Percentiles rank a stretch among this genome's conserved stretches.
These are phyloP conservation scores for Plenodomus tracheiphilus DNA, from an alignment of 2,329 filamentous ascomycete genomes.

Conservation along the genomic window DNA sequence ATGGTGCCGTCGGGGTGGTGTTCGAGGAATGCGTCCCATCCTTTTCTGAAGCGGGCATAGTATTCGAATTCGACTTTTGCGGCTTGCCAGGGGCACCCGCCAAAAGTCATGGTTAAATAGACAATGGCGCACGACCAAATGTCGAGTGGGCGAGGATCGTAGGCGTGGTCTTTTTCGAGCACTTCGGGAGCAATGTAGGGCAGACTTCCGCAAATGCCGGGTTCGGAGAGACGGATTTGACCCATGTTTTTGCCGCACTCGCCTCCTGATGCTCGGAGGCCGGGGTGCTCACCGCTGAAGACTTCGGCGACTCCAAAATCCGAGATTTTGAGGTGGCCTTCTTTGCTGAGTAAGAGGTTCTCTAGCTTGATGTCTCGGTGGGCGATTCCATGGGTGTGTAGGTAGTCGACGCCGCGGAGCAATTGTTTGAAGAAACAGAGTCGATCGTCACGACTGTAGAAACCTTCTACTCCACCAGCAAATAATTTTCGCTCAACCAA, in stretches of 20 bases:
- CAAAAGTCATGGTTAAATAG: slow-evolving; percentile 75
- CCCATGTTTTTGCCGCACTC: slow-evolving; percentile 75
- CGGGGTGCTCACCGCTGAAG: slow-evolving; percentile 80
- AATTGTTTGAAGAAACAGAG: slow-evolving; percentile 90
- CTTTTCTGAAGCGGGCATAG: slow-evolving; percentile 67
- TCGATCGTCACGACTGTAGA: slow-evolving; percentile 68
- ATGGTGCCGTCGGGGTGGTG: slow-evolving; percentile 57
- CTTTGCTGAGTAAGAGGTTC: slow-evolving; percentile 76
- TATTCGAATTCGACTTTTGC: slow-evolving; percentile 60
- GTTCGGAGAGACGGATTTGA: slow-evolving; percentile 70
- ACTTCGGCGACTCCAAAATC: slow-evolving; percentile 91
- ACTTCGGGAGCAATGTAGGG: slow-evolving; percentile 91
- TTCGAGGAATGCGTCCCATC: slow-evolving; percentile 70
- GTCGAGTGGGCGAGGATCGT: slow-evolving; percentile 79
- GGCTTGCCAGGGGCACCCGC: slow-evolving; percentile 73
- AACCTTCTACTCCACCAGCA: slow-evolving; percentile 56
- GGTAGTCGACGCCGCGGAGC: slow-evolving; percentile 77
- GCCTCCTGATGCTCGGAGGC: slow-evolving; percentile 71
- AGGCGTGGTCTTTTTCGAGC: slow-evolving; percentile 65
- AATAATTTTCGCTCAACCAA: slow-evolving; percentile 65
- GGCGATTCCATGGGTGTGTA: slow-evolving; percentile 82
- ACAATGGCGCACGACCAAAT: slow-evolving; percentile 86
- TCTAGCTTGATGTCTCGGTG: slow-evolving; percentile 91
- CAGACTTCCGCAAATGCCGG: slow-evolving; percentile 81
- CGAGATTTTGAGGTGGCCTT: slow-evolving; percentile 85